Evolutionary conservation across 2,329 filamentous ascomycete species (phyloP), one percentile per base, ranked within the genome.

Genomic region (Fusarium guadeloupense): DNA sequence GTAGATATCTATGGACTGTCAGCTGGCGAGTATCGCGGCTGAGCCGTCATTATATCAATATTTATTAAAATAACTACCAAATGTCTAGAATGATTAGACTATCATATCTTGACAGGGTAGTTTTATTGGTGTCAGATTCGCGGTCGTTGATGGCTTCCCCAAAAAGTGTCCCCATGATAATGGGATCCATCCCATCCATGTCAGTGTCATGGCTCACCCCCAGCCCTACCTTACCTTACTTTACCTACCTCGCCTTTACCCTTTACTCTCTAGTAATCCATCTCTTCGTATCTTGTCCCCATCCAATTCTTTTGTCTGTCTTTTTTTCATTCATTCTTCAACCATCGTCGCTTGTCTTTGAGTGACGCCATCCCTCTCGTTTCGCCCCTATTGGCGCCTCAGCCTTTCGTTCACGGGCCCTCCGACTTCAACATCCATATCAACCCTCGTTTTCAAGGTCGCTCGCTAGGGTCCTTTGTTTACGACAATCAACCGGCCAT

Each of bases 171-270:
- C 61, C 61, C 62, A 65, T 65, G 62, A 65, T 63, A 63, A 65
- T 48, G 44, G 45, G 44, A 45, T 55, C 54, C 53, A 50, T 54
- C 35, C 46, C 40, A 50, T 64, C 33, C 53, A 52, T 51, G 53
- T 58, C 52, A 50, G 21, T 59, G 62, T 65, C 62, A 65, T 65
- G 62, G 62, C 62, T 66, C 44, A 58, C 54, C 48, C 51, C 62
- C 62, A 60, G 62, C 62, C 54, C 62, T 63, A 66, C 62, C 53
- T 58, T 59, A 26, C n/a, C n/a, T n/a, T n/a, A n/a, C 23, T 25
- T 25, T 25, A 25, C 23, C 23, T 25, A 25, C 62, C 58, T 57
- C 63, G 62, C 61, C 52, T 58, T 58, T 58, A 59, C 30, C 53
- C 37, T 44, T 52, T 34, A 19, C 30, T 19, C 30, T 30, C 30